phyloP scores from a whole-genome alignment of 805 yeast species.

The Wickerhamiella lipophila region DNA sequence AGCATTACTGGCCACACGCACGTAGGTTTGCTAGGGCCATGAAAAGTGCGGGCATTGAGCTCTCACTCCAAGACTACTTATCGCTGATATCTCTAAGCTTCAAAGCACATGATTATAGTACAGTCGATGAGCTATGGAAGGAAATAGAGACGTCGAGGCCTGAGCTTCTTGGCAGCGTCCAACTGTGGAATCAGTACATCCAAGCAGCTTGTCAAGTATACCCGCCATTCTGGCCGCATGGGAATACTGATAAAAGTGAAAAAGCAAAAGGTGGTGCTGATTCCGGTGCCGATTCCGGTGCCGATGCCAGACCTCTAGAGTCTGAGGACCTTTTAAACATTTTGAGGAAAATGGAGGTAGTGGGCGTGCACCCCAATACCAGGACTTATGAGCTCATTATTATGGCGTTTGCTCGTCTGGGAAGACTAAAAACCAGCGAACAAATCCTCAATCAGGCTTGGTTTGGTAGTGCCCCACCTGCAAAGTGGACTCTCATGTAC shows the following conservation, averaged over 20 bases:
- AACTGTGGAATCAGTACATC: constrained; percentile 28
- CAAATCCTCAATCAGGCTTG: constrained; percentile 23
- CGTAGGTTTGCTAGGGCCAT: constrained; percentile 16
- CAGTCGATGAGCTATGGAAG: constrained; percentile 23
- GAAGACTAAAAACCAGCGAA: constrained; percentile 19
- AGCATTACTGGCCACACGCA: constrained; percentile 20
- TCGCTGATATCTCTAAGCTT: constrained; percentile 23
- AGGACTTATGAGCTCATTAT: constrained; percentile 25
- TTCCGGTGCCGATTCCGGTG: too few species aligned
- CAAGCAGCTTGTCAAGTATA: constrained; percentile 24
- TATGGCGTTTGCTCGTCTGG: constrained; percentile 25
- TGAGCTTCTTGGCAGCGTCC: constrained; percentile 18
- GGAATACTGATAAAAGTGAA: neutral
- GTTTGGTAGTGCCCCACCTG: constrained; percentile 15
- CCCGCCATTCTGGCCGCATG: constrained; percentile 23
- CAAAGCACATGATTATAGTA: constrained; percentile 18
- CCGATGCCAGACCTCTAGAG: constrained; percentile 16
- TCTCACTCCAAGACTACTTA: constrained; percentile 21
- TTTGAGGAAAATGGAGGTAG: constrained; percentile 22
- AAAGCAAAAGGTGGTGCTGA: too few species aligned
- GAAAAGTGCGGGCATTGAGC: constrained; percentile 14
- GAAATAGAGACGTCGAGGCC: constrained; percentile 16
- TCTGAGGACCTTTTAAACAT: constrained; percentile 19
- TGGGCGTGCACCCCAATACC: constrained; percentile 25
- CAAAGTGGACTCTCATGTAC: constrained; percentile 14